Evolutionary conservation across 352 stramenopile species (phyloP).

Genomic region (Pythium utonaiense): DNA sequence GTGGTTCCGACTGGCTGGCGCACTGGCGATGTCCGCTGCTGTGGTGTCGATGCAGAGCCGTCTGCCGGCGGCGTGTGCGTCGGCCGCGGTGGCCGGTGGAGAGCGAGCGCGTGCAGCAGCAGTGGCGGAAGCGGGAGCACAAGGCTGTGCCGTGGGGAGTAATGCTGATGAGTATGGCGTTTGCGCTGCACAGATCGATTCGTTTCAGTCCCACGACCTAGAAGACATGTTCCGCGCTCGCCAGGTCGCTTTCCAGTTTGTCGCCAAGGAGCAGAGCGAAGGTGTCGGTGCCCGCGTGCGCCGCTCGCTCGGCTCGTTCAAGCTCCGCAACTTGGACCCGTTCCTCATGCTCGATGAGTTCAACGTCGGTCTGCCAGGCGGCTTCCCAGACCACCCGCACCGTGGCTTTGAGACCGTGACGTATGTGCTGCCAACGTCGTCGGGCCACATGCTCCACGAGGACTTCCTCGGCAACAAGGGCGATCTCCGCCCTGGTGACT

Average conservation of each 20-base stretch:
- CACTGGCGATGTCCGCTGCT: background rate
- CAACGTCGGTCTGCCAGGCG: constrained; percentile 35
- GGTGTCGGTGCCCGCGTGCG: constrained; percentile 52
- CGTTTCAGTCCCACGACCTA: constrained; percentile 31
- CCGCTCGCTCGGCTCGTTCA: constrained; percentile 44
- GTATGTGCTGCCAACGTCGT: constrained; percentile 54
- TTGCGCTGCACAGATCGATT: constrained; percentile 37
- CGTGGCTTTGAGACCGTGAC: constrained; percentile 87
- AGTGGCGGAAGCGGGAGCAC: background rate
- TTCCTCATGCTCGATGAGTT: constrained; percentile 39
- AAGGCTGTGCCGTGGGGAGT: background rate
- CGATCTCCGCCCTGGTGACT: constrained; percentile 28
- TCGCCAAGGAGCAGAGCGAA: constrained; percentile 49
- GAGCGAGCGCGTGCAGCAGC: background rate
- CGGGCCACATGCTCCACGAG: constrained; percentile 75
- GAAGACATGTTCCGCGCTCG: constrained; percentile 27
- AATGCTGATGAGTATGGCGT: constrained; percentile 31
- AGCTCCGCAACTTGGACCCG: constrained; percentile 30
- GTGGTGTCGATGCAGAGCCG: background rate
- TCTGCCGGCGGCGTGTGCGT: background rate
- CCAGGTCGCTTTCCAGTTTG: constrained; percentile 48
- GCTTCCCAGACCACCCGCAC: constrained; percentile 85
- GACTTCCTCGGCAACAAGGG: constrained; percentile 56
- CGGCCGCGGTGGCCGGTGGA: background rate
- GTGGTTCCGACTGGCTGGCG: constrained; percentile 2